Evolutionary conservation across 2,329 filamentous ascomycete genomes (phyloP), one percentile per base, ranked within the genome.

Genomic region (Teratosphaeria destructans): DNA sequence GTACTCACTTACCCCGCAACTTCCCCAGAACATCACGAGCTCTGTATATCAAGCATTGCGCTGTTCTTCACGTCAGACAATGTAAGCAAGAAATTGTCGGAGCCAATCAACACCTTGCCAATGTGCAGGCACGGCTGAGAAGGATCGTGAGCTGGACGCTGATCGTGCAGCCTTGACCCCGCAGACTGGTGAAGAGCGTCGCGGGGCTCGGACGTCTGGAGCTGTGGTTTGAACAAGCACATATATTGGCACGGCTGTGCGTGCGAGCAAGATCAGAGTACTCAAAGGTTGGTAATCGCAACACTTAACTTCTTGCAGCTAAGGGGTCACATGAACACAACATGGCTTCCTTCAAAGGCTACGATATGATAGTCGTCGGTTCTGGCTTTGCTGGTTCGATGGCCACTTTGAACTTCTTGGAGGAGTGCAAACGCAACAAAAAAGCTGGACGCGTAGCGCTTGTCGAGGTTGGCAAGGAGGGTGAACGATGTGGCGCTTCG

Each of bases 371-470:
- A 27, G 73, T 76, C 19, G 71, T 76, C 5, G 74, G 73, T 23
- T 74, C 72, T 55, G 74, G 74, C 23, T 77, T 76, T 61, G 74
- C 74, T 27, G 73, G 74, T 11, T 71, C 69, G 55, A 73, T 75
- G 68, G 71, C 74, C 6, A 71, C 73, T 0, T 62, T 76, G 54
- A 75, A 72, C 66, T 76, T 75, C 62, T 68, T 76, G n/a, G 73
- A 76, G 61, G 69, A 72, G 58, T 72, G 70, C 64, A 71, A 71
- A 35, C 69, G 69, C 53, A 61, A 68, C 26, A 65, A 67, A 55
- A 75, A 74, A 62, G 62, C 61, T 52, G 71, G 71, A 12, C 71
- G 67, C n/a, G 74, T 76, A 5, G 73, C 74, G 7, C 63, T 76
- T 29, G 68, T 76, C 39, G 74, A 76, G 63, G 73, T 71, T 6